Conservation (phyloP, 106 monocot genomes). For the Ottelia alismoides region DNA sequence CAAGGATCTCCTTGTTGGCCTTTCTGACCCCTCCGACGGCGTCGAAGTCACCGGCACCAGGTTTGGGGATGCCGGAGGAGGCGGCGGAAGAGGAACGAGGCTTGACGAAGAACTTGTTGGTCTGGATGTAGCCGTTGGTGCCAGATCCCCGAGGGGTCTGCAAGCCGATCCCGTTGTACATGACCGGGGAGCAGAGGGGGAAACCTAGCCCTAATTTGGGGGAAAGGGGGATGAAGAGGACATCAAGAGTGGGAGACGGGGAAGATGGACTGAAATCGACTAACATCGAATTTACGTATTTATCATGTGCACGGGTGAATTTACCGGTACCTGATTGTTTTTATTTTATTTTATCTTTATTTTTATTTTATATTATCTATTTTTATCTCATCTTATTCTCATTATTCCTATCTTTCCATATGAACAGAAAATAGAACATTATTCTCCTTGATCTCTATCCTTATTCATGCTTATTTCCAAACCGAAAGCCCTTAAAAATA, state of each 20-base stretch:
- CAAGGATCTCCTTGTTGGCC: slow-evolving; percentile 89
- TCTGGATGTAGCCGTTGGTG: slow-evolving; percentile 91
- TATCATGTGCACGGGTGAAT: too few relatives aligned
- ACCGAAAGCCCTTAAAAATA: too few relatives aligned
- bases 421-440: too few relatives aligned
- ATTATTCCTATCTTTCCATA: too few relatives aligned
- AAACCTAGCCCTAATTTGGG: slow-evolving; percentile 3
- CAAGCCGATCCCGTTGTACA: slow-evolving; percentile 99
- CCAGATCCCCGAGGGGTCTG: slow-evolving; percentile 90
- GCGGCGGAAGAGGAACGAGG: slow-evolving; percentile 15
- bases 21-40: slow-evolving; percentile 40
- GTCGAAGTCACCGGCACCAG: background rate
- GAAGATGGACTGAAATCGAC: too few relatives aligned
- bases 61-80: background rate
- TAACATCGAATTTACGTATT: too few relatives aligned
- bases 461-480: too few relatives aligned
- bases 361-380: too few relatives aligned
- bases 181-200: slow-evolving; percentile 1
- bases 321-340: too few relatives aligned
- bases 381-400: too few relatives aligned
- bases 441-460: too few relatives aligned
- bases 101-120: slow-evolving; percentile 90
- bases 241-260: background rate
- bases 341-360: too few relatives aligned
- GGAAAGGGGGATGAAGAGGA: background rate